These are phyloP conservation scores for Aspergillus ochraceus DNA, from an alignment of 2,329 filamentous ascomycete genomes.

Conservation along the genomic window DNA sequence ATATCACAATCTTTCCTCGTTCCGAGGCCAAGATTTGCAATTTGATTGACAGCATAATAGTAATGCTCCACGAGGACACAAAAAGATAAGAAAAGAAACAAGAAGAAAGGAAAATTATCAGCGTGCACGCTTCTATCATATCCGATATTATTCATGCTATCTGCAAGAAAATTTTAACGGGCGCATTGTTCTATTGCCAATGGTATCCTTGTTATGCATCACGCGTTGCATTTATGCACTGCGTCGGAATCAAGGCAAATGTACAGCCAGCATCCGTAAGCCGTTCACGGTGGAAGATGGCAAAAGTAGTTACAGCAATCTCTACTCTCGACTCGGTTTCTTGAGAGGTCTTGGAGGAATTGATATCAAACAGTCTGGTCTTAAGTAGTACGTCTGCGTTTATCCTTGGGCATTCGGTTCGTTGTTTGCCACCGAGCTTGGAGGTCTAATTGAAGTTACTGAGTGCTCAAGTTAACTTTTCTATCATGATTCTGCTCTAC, in stretches of 20 bases:
- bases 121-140: not conserved
- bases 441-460: not conserved
- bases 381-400: not conserved
- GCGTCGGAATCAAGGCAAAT: not conserved
- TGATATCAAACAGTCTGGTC: not conserved
- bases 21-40: not conserved
- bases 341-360: not conserved
- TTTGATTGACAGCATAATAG: constrained; percentile 1
- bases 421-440: not conserved
- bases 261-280: not conserved
- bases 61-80: constrained; percentile 11
- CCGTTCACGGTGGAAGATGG: not conserved
- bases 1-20: not conserved
- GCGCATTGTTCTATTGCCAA: constrained; percentile 9
- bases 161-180: not conserved
- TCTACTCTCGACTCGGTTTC: not conserved
- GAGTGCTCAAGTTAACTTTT: not conserved
- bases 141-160: not conserved
- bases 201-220: not conserved
- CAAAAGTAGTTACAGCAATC: not conserved
- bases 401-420: not conserved
- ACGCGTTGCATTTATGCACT: not conserved
- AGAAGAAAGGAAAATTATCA: not conserved
- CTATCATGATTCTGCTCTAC: too few species aligned
- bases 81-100: not conserved